phyloP scores from a whole-genome alignment of 495 filamentous ascomycete species.

The Tetracladium setigerum region DNA sequence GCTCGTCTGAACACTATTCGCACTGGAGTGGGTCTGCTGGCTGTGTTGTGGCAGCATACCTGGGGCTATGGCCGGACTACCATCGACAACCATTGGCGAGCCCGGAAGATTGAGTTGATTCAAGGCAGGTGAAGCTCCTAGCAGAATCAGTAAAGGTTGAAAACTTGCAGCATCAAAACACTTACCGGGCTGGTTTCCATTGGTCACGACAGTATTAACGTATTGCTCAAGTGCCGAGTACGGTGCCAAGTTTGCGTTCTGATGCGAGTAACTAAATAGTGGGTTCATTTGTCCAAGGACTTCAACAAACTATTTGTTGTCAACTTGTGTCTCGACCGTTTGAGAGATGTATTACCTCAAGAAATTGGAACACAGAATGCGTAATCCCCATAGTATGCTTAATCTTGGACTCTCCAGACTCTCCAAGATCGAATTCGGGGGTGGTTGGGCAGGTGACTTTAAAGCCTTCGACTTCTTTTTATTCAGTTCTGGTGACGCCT shows the following conservation, averaged over 20 bases:
- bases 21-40: conserved; percentile 63
- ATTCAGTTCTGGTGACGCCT: conserved; percentile 64
- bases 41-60: conserved; percentile 67
- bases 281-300: conserved; percentile 68
- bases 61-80: conserved; percentile 51
- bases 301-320: conserved; percentile 51
- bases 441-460: conserved; percentile 41
- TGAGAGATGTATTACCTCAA: conserved; percentile 46
- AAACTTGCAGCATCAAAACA: neutral
- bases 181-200: conserved; percentile 1
- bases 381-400: conserved; percentile 53
- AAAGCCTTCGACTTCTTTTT: conserved; percentile 52
- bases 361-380: conserved; percentile 53
- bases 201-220: conserved; percentile 30
- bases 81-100: conserved; percentile 44
- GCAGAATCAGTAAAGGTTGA: too few species aligned
- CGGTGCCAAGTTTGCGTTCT: conserved; percentile 48
- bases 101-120: conserved; percentile 49
- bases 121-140: conserved; percentile 46
- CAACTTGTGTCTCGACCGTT: conserved; percentile 1
- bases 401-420: conserved; percentile 54
- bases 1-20: conserved; percentile 75
- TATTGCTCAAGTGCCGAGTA: conserved; percentile 56
- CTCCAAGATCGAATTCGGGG: conserved; percentile 51
- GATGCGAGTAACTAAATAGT: conserved; percentile 53